Evolutionary conservation across 139 green algal genomes (phyloP).

Genomic region (Trebouxia sp.): DNA sequence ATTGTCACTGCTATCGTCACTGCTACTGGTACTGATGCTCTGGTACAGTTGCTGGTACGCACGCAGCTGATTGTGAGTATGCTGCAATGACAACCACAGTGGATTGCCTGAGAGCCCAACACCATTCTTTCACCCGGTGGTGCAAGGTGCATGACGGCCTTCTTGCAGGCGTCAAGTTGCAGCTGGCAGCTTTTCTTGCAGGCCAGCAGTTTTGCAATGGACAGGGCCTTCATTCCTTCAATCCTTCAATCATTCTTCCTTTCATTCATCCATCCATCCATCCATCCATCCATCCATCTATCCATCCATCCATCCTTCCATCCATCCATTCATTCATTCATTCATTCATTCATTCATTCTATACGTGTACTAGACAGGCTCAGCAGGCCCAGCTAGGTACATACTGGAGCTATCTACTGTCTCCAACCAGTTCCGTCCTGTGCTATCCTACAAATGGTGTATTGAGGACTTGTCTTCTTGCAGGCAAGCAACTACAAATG

Average conservation of each 20-base stretch:
- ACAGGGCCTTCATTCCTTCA: background rate
- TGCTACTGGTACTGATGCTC: background rate
- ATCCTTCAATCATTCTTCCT: background rate
- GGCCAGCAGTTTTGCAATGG: background rate
- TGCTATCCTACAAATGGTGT: background rate
- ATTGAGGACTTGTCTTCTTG: background rate
- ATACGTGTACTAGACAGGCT: too few relatives aligned
- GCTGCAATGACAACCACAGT: background rate
- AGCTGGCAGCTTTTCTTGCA: too few relatives aligned
- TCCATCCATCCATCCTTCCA: too few relatives aligned
- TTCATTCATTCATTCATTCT: too few relatives aligned
- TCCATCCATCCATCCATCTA: too few relatives aligned
- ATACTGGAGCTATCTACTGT: too few relatives aligned
- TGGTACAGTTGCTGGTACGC: background rate
- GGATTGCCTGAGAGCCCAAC: background rate
- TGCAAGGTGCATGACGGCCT: background rate
- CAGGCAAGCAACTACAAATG: background rate
- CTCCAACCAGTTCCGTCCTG: too few relatives aligned
- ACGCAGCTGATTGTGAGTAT: background rate
- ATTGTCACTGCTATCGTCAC: background rate
- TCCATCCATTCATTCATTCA: too few relatives aligned
- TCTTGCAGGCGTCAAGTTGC: too few relatives aligned
- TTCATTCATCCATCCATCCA: too few relatives aligned
- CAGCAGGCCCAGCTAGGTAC: too few relatives aligned
- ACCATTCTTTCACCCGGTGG: background rate